phyloP scores from a whole-genome alignment of 2,329 filamentous ascomycete genomes.

The Emergomyces orientalis region DNA sequence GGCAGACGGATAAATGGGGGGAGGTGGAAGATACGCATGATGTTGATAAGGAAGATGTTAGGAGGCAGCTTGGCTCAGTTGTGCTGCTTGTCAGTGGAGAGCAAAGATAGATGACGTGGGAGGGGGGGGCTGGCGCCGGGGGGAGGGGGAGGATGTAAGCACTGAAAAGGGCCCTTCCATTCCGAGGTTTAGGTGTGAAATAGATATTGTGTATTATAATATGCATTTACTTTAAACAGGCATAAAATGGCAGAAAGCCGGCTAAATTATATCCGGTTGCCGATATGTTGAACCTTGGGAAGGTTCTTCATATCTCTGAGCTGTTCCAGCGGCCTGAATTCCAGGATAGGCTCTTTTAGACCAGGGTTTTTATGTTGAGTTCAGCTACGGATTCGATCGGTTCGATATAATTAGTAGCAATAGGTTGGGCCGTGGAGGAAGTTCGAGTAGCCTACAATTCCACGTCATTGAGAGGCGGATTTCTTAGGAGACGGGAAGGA shows the following conservation, averaged over 20 bases:
- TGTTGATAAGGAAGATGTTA: conserved; percentile 83
- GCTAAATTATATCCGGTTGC: too few relatives aligned
- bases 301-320: too few relatives aligned
- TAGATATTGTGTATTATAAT: neutral
- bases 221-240: neutral
- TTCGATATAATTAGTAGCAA: neutral
- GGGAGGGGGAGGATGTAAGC: neutral
- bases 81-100: conserved; percentile 66
- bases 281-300: too few relatives aligned
- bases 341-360: too few relatives aligned
- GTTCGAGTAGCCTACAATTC: too few relatives aligned
- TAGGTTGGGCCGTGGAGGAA: neutral
- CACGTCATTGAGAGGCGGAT: neutral
- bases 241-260: neutral
- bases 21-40: conserved; percentile 98
- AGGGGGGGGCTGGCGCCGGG: neutral
- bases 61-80: conserved; percentile 78
- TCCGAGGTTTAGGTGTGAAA: neutral
- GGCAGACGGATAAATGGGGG: conserved; percentile 87
- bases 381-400: neutral
- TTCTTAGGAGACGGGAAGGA: neutral
- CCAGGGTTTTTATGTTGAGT: too few relatives aligned
- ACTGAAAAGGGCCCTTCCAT: neutral
- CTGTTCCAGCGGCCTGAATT: too few relatives aligned
- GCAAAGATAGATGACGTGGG: conserved; percentile 19